Evolutionary conservation across 371 early-diverging fungal genomes (phyloP), one percentile per base, ranked within the genome.

Genomic region (Basidiobolus meristosporus): DNA sequence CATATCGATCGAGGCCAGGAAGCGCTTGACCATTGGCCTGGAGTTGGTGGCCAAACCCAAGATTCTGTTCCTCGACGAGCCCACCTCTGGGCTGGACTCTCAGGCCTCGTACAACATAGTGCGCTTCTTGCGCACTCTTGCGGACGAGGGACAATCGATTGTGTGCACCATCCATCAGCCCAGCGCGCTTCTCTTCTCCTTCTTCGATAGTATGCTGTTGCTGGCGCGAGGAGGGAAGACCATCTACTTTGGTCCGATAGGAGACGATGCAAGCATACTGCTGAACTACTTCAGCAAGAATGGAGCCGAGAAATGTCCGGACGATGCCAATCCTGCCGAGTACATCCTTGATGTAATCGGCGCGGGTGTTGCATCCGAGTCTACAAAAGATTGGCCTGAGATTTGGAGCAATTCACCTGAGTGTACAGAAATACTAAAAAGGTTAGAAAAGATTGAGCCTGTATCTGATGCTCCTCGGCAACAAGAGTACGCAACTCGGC

Each of bases 81-180:
- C 85, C 10, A 84, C 85, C 9, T 72, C 73, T 15, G 67, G 83
- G 39, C 62, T 69, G 3, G 65, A 80, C 51, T 65, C 68, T n/a
- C 67, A 71, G 36, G 51, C 56, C 11, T 70, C 82, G 2, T 69
- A 69, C 56, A 77, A 78, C 56, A 75, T 87, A 45, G 57, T 82
- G 35, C 60, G 71, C 20, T 62, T 81, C 48, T 65, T 83, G 44
- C 70, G 71, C 50, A 73, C 74, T 35, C 59, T 84, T 42, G 70
- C 82, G 17, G 68, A 63, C 39, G 62, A 64, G 18, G 75, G 77
- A 18, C 70, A 69, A 55, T 65, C 73, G 5, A 60, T 75, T 18
- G 52, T 76, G 11, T 81, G 81, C 60, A 81, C 88, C 9, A 85
- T 86, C 40, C 89, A 88, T 56, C 89, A 85, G 52, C 89, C 89